A percentile compares a stretch with the other conserved stretches of the same genome.
phyloP scores from a whole-genome alignment of 345 rosid species.

The Psidium friedrichsthalianum region DNA sequence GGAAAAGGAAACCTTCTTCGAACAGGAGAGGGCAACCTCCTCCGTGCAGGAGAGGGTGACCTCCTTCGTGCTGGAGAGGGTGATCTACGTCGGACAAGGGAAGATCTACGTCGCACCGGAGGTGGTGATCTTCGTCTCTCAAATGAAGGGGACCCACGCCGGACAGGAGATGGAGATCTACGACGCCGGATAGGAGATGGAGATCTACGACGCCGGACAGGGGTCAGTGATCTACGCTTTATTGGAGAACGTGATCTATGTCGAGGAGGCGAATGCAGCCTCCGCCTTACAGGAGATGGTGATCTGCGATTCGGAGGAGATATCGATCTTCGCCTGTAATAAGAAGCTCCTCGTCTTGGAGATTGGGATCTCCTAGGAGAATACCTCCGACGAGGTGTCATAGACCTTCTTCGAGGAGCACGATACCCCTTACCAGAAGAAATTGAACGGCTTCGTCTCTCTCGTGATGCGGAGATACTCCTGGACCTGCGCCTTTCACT shows the following conservation, averaged over 20 bases:
- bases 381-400: slow-evolving; percentile 28
- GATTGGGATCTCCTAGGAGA: slow-evolving; percentile 37
- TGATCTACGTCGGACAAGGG: slow-evolving; percentile 24
- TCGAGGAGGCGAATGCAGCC: slow-evolving; percentile 35
- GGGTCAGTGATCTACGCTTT: background rate
- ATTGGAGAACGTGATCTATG: slow-evolving; percentile 23
- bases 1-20: slow-evolving; percentile 25
- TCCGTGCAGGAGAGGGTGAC: slow-evolving; percentile 24
- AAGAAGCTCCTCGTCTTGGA: slow-evolving; percentile 15
- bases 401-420: slow-evolving; percentile 35
- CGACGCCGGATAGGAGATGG: slow-evolving; percentile 21
- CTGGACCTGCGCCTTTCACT: slow-evolving; percentile 43
- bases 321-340: slow-evolving; percentile 25
- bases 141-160: slow-evolving; percentile 17
- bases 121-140: slow-evolving; percentile 33
- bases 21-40: slow-evolving; percentile 26
- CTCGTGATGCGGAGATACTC: slow-evolving; percentile 65
- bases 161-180: slow-evolving; percentile 29
- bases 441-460: slow-evolving; percentile 15
- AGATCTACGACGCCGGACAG: slow-evolving; percentile 6
- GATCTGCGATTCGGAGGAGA: slow-evolving; percentile 21
- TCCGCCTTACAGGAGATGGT: slow-evolving; percentile 16
- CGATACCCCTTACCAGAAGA: slow-evolving; percentile 18
- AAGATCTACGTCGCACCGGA: slow-evolving; percentile 20
- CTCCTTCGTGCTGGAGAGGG: slow-evolving; percentile 22